Evolutionary conservation across 2,329 filamentous ascomycete genomes (phyloP), one percentile per base, ranked within the genome.

Genomic region (Boeremia exigua): DNA sequence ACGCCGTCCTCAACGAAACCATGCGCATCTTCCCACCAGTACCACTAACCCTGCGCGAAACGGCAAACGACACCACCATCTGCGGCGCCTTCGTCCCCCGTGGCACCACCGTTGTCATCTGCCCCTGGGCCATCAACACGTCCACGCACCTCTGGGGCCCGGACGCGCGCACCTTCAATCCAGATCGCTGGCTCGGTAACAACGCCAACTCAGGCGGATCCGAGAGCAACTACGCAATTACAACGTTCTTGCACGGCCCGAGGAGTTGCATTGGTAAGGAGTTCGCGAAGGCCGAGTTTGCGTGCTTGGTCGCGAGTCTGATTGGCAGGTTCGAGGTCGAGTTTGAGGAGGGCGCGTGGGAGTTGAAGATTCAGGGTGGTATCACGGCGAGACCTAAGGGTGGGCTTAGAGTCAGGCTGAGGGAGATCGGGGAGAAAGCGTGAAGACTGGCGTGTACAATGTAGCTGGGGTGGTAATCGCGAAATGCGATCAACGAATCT

Each of bases 181-280:
- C 92, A 0, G 91, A 81, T 88, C 69, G 81, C 78, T 78, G 75
- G 75, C 65, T 77, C 45, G 71, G 67, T 6, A 79, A 80, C 6
- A 74, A 76, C 33, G 76, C 78, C 5, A 87, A 87, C 51, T 86
- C 84, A 37, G 91, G 91, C 6, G 90, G 90, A 8, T 88, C 91
- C 1, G 80, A 82, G 14, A 91, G 83, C 62, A 95, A 94, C 74
- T 96, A 89, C 71, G 84, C 88, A 0, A 88, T 89, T 66, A 72
- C 94, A 76, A 94, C 91, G 0, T 96, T 96, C 76, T 74, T 96
- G 55, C 91, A 96, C 71, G 93, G 93, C 0, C 92, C 92, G 2
- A 80, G 92, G 48, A 90, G 88, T 69, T 96, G 93, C 71, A 96
- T 96, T 64, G 93, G 92, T 0, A 84, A 88, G 74, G 81, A 81